Conservation (phyloP, 805 yeast species). For the Wickerhamomyces sydowiorum region DNA sequence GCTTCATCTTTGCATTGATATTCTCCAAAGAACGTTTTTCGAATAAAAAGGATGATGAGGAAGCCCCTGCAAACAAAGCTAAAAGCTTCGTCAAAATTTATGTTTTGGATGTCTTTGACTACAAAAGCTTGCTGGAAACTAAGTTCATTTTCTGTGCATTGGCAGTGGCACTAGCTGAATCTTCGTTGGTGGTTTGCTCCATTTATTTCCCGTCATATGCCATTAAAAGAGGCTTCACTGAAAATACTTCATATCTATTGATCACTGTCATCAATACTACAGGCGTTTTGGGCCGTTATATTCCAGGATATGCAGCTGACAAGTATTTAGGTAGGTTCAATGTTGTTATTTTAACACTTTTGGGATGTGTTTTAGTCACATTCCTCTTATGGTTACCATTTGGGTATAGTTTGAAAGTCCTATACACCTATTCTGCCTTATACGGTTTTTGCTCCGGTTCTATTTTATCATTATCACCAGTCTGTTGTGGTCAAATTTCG, state of each 20-base stretch:
- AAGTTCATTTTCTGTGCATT: constrained; percentile 37
- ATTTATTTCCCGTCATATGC: constrained; percentile 51
- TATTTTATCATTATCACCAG: constrained; percentile 47
- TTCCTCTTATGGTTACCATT: constrained; percentile 35
- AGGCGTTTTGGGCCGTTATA: constrained; percentile 39
- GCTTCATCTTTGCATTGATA: constrained; percentile 27
- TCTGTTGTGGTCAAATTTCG: constrained; percentile 52
- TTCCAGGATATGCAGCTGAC: constrained; percentile 39
- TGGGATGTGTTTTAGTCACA: constrained; percentile 27
- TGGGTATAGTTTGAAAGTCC: constrained; percentile 26
- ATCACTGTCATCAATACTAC: constrained; percentile 39
- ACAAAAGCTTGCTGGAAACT: constrained; percentile 33
- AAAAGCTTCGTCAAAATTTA: constrained; percentile 4
- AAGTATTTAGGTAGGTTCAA: constrained; percentile 44
- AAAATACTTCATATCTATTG: constrained; percentile 38
- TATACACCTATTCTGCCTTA: constrained; percentile 35
- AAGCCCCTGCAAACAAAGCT: constrained; percentile 5
- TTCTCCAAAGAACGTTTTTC: constrained; percentile 32
- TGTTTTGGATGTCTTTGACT: constrained; percentile 26
- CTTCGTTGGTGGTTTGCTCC: constrained; percentile 28
- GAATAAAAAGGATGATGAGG: background rate
- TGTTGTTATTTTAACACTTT: constrained; percentile 32
- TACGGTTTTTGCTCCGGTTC: constrained; percentile 51
- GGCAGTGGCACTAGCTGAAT: constrained; percentile 33
- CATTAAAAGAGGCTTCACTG: constrained; percentile 38